phyloP scores from a whole-genome alignment of 2,329 filamentous ascomycete species.

The Penicillium rolfsii region DNA sequence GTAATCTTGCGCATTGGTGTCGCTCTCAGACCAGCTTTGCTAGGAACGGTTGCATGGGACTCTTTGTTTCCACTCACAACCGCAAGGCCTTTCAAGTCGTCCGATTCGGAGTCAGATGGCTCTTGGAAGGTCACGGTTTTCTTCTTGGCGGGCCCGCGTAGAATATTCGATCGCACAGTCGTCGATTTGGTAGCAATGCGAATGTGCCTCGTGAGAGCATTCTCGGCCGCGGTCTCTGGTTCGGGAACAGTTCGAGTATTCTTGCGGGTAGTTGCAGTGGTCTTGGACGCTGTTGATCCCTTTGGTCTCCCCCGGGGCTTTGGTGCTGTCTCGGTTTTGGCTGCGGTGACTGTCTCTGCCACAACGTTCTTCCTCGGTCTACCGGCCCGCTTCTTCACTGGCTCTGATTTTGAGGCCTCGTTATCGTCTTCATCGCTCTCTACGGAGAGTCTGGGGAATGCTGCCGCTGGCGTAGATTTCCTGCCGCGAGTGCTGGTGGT shows the following conservation, averaged over 20 bases:
- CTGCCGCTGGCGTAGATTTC: slow-evolving; percentile 13
- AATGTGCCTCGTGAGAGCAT: slow-evolving; percentile 29
- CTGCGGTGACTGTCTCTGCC: slow-evolving; percentile 14
- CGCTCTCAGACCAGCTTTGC: slow-evolving; percentile 45
- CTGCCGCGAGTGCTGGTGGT: slow-evolving; percentile 10
- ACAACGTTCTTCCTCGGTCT: slow-evolving; percentile 25
- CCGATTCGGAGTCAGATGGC: slow-evolving; percentile 45
- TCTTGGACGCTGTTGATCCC: slow-evolving; percentile 18
- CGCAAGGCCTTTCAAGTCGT: slow-evolving; percentile 40
- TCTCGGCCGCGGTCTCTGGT: slow-evolving; percentile 10
- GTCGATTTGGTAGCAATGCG: slow-evolving; percentile 36
- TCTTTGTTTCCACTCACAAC: slow-evolving; percentile 31
- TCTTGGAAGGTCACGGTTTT: slow-evolving; percentile 55
- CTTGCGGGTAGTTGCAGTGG: slow-evolving; percentile 19
- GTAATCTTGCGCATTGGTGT: slow-evolving; percentile 52
- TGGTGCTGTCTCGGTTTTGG: slow-evolving; percentile 22
- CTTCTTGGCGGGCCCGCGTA: slow-evolving; percentile 40
- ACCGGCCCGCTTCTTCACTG: slow-evolving; percentile 27
- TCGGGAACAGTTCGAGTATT: slow-evolving; percentile 17
- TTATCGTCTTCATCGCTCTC: slow-evolving; percentile 5
- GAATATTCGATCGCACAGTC: slow-evolving; percentile 34
- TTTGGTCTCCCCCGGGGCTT: slow-evolving; percentile 39
- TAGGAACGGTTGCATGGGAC: slow-evolving; percentile 26
- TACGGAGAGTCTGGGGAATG: neutral
- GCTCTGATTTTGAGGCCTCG: slow-evolving; percentile 10